Conservation (phyloP, 768 basidiomycete genomes). For the Phallus indusiatus region DNA sequence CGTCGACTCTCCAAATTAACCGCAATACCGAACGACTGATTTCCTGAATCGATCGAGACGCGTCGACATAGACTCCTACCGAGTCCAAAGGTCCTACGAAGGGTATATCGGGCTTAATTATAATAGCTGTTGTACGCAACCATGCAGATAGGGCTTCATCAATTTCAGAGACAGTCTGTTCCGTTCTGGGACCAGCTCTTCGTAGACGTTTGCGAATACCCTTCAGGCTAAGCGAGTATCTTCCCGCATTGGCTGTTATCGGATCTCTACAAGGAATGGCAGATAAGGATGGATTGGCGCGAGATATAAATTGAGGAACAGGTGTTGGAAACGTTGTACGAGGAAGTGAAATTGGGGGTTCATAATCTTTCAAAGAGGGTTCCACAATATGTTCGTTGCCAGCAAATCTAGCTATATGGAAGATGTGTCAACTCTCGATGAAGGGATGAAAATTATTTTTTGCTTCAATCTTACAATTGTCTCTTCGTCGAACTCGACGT, state of each 20-base stretch:
- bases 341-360: slow-evolving; percentile 31
- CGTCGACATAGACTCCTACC: slow-evolving; percentile 41
- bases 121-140: slow-evolving; percentile 48
- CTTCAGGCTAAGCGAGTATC: slow-evolving; percentile 67
- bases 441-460: not conserved
- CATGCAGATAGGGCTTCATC: slow-evolving; percentile 56
- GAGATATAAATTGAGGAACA: slow-evolving; percentile 58
- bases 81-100: slow-evolving; percentile 17
- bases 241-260: slow-evolving; percentile 55
- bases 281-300: slow-evolving; percentile 44
- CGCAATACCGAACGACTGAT: slow-evolving; percentile 54
- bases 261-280: slow-evolving; percentile 36
- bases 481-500: slow-evolving; percentile 65
- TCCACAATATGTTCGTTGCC: slow-evolving; percentile 63
- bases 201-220: slow-evolving; percentile 65
- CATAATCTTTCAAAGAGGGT: slow-evolving; percentile 52
- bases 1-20: slow-evolving; percentile 62
- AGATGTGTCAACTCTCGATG: not conserved
- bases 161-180: slow-evolving; percentile 56
- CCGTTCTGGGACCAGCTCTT: slow-evolving; percentile 46
- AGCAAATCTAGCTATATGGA: slow-evolving; percentile 49
- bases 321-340: slow-evolving; percentile 67
- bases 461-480: slow-evolving; percentile 47
- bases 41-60: slow-evolving; percentile 49
- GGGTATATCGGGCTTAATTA: slow-evolving; percentile 36